phyloP scores from a whole-genome alignment of 768 basidiomycete genomes.

The Lentinula sp. region DNA sequence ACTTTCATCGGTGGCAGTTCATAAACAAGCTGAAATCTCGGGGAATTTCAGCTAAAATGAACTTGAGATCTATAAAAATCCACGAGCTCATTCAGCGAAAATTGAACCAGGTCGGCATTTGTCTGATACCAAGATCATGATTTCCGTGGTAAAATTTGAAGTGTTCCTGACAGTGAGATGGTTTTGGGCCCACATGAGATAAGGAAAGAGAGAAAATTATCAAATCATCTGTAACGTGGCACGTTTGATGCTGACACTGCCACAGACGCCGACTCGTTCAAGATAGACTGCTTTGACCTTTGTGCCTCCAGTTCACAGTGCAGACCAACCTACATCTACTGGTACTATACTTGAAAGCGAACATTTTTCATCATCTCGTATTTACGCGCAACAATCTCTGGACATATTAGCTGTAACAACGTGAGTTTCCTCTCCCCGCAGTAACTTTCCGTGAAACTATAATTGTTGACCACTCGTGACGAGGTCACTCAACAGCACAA shows the following conservation, averaged over 20 bases:
- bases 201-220: no score
- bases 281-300: no score
- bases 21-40: not conserved
- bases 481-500: not conserved
- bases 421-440: not conserved
- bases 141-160: not conserved
- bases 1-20: not conserved
- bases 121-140: not conserved
- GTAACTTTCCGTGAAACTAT: not conserved
- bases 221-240: not conserved
- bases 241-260: not conserved
- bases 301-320: no score
- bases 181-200: no score
- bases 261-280: no score
- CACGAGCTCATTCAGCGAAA: not conserved
- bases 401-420: not conserved
- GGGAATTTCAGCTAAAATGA: not conserved
- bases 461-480: not conserved
- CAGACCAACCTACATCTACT: not conserved
- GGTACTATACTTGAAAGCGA: no score
- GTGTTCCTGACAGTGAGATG: not conserved
- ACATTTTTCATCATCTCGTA: not conserved
- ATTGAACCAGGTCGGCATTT: not conserved
- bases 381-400: not conserved
- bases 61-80: not conserved